Base-by-base conservation (phyloP, 495 filamentous ascomycete species). In the Chaetomium fimeti region DNA sequence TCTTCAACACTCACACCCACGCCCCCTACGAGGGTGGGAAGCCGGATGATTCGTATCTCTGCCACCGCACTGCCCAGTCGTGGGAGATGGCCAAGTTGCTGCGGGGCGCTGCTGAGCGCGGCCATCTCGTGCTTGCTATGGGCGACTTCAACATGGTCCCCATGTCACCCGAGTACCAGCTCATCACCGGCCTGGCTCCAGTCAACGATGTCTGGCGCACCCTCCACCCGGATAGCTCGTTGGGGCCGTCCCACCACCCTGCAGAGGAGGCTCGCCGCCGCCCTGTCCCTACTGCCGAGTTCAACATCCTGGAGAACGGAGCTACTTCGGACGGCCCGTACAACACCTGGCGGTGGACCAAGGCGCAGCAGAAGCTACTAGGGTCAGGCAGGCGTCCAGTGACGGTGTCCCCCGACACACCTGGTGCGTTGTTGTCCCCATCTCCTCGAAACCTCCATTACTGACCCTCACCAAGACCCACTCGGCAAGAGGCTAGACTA, bases 131-230 rank as follows among this genome's bases (percentile, higher is more conserved):
- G 7, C 79, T 98, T 20, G 93, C 86, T 15, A 73, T 95, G 8
- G 94, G 94, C 25, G 94, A 97, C 75, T 97, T 98, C 77, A 97
- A 98, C 75, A 96, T 97, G 89, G 74, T 91, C 18, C 93, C 94
- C 16, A 77, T 89, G 5, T 95, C 91, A 2, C 86, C 96, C 22
- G 89, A 91, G n/a, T 91, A 97, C 71, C 84, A 86, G 51, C 77
- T 98, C 62, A 87, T 98, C 69, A 88, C 85, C 27, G 85, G 87
- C 1, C 87, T 92, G 68, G 87, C 89, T 32, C 87, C 90, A 16
- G 91, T 95, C 16, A 79, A 83, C 18, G 94, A 98, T 69, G 84
- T 83, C 20, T 98, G 94, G 94, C 84, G 87, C 22, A 79, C 87
- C 32, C 72, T 94, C 8, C 87, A 93, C 73, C 92, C 92, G 0